phyloP scores from a whole-genome alignment of 371 early-diverging fungal genomes.

The Mucor piriformis region DNA sequence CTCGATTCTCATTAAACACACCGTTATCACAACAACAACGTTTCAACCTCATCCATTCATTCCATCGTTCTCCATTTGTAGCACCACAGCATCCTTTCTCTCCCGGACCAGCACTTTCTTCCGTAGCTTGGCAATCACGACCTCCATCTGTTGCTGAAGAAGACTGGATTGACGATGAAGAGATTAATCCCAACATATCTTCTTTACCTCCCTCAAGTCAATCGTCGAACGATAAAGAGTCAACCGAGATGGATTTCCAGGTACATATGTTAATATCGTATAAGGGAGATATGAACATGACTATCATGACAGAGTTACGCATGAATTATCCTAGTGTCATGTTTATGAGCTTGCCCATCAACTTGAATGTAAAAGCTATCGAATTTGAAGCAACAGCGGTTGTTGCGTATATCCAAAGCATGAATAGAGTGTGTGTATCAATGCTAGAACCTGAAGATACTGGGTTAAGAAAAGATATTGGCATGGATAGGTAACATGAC shows the following conservation, averaged over 20 bases:
- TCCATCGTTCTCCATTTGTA: slow-evolving; percentile 55
- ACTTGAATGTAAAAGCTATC: slow-evolving; percentile 79
- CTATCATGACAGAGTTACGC: slow-evolving; percentile 83
- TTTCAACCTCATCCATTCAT: slow-evolving; percentile 45
- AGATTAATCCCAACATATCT: slow-evolving; percentile 23
- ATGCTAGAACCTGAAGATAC: slow-evolving; percentile 80
- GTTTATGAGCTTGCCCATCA: slow-evolving; percentile 90
- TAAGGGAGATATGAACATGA: slow-evolving; percentile 83
- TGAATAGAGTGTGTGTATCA: slow-evolving; percentile 82
- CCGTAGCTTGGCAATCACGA: slow-evolving; percentile 19
- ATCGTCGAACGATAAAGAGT: slow-evolving; percentile 7
- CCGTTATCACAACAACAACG: slow-evolving; percentile 41
- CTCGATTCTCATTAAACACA: slow-evolving; percentile 19
- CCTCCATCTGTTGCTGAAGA: slow-evolving; percentile 29
- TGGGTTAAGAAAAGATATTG: slow-evolving; percentile 22
- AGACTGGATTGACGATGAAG: slow-evolving; percentile 57
- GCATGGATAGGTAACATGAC: slow-evolving; percentile 39
- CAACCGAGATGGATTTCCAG: slow-evolving; percentile 74
- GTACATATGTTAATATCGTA: slow-evolving; percentile 74
- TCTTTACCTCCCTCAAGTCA: slow-evolving; percentile 7
- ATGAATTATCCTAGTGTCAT: slow-evolving; percentile 92
- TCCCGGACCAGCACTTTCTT: background rate
- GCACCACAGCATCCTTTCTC: slow-evolving; percentile 55
- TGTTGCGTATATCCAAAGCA: slow-evolving; percentile 80
- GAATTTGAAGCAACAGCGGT: slow-evolving; percentile 86